Evolutionary conservation across 768 basidiomycete genomes (phyloP).

Genomic region (Coprinopsis marcescibilis): DNA sequence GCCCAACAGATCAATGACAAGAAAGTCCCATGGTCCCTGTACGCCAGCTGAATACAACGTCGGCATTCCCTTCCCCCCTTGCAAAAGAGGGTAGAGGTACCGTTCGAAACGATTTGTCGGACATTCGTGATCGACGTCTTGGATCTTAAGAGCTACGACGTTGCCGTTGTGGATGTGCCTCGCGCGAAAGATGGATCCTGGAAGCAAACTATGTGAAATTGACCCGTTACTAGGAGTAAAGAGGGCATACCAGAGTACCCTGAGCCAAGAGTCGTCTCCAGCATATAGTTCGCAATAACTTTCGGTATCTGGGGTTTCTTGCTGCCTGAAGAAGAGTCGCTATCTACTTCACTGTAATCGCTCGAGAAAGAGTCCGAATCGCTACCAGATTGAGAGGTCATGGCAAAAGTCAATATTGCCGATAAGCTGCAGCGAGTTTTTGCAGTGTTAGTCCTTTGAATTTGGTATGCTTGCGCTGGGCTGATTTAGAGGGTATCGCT

Average conservation of each 20-base stretch:
- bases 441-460: too few species aligned
- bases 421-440: too few species aligned
- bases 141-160: constrained; percentile 70
- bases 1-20: constrained; percentile 75
- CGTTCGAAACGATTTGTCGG: constrained; percentile 74
- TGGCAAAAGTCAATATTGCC: too few species aligned
- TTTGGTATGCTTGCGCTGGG: too few species aligned
- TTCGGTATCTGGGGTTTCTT: constrained; percentile 23
- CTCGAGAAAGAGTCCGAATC: constrained; percentile 9
- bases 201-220: neutral
- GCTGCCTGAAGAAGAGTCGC: constrained; percentile 9
- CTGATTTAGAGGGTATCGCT: too few species aligned
- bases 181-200: constrained; percentile 70
- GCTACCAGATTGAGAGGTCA: constrained; percentile 9
- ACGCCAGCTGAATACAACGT: constrained; percentile 59
- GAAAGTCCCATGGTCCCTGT: constrained; percentile 57
- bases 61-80: constrained; percentile 72
- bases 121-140: constrained; percentile 63
- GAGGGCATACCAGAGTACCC: constrained; percentile 60
- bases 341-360: constrained; percentile 13
- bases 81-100: constrained; percentile 59
- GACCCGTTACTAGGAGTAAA: neutral
- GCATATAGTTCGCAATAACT: constrained; percentile 55
- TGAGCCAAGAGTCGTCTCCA: constrained; percentile 57
- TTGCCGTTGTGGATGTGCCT: constrained; percentile 49